phyloP scores from a whole-genome alignment of 2,329 filamentous ascomycete species.

The Nothomitra cinnamomea region DNA sequence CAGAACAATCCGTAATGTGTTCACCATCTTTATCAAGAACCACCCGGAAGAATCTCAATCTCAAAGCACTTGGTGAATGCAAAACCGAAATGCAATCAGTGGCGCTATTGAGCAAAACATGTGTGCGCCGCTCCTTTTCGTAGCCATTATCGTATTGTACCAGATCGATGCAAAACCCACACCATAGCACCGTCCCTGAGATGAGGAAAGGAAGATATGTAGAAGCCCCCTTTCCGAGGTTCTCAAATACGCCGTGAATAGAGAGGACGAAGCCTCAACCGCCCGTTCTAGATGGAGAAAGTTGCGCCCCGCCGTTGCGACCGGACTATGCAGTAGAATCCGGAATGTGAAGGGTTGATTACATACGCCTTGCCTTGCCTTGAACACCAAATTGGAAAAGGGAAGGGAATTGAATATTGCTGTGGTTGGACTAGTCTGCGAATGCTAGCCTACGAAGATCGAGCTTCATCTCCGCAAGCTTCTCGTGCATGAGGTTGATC shows the following conservation, averaged over 20 bases:
- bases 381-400: background rate
- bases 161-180: background rate
- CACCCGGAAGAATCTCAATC: too few relatives aligned
- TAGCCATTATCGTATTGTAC: too few relatives aligned
- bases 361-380: background rate
- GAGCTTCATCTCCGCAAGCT: constrained; percentile 37
- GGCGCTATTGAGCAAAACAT: too few relatives aligned
- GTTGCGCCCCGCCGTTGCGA: background rate
- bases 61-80: too few relatives aligned
- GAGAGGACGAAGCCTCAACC: background rate
- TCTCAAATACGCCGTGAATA: background rate
- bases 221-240: background rate
- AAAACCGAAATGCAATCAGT: too few relatives aligned
- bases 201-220: background rate
- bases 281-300: background rate
- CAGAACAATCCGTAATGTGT: too few relatives aligned
- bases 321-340: background rate
- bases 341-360: background rate
- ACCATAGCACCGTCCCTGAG: too few relatives aligned
- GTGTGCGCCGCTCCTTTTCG: too few relatives aligned
- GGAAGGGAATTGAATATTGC: background rate
- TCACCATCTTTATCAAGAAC: too few relatives aligned
- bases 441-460: constrained; percentile 26
- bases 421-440: background rate
- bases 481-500: constrained; percentile 35